Percentiles rank a stretch among this genome's conserved stretches.
These are phyloP conservation scores for Aurinia saxatilis DNA, from an alignment of 345 rosid genomes.

Conservation along the genomic window DNA sequence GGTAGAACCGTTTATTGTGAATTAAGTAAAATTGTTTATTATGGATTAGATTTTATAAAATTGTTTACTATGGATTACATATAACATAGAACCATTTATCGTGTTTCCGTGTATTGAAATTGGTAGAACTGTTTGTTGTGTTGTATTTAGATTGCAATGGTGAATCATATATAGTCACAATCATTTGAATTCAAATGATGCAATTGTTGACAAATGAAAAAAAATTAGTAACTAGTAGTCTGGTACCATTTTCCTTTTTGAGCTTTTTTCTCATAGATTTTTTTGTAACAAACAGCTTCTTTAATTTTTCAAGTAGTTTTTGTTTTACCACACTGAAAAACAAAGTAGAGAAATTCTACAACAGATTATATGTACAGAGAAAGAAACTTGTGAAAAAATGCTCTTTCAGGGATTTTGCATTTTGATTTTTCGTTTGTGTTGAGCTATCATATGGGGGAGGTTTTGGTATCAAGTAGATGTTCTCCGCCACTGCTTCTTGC, in stretches of 20 bases:
- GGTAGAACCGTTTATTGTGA: too few relatives aligned
- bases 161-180: too few relatives aligned
- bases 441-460: neutral
- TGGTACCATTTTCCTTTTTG: neutral
- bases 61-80: too few relatives aligned
- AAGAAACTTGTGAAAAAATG: neutral
- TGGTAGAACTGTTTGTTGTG: too few relatives aligned
- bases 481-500: slow-evolving; percentile 91
- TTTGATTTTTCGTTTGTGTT: neutral
- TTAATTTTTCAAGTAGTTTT: slow-evolving; percentile 5
- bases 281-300: neutral
- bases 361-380: slow-evolving; percentile 24
- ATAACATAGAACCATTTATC: too few relatives aligned
- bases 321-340: neutral
- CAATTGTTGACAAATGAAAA: too few relatives aligned
- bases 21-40: too few relatives aligned
- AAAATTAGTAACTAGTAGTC: neutral
- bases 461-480: slow-evolving; percentile 43
- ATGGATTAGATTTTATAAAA: too few relatives aligned
- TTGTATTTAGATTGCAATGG: too few relatives aligned
- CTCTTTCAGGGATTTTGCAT: neutral
- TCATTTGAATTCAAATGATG: too few relatives aligned
- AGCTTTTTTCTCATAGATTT: neutral
- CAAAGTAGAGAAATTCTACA: slow-evolving; percentile 1
- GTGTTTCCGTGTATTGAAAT: too few relatives aligned